These are phyloP conservation scores for Magnolia kwangsiensis DNA, from an alignment of 164 flowering plant genomes.

Conservation along the genomic window DNA sequence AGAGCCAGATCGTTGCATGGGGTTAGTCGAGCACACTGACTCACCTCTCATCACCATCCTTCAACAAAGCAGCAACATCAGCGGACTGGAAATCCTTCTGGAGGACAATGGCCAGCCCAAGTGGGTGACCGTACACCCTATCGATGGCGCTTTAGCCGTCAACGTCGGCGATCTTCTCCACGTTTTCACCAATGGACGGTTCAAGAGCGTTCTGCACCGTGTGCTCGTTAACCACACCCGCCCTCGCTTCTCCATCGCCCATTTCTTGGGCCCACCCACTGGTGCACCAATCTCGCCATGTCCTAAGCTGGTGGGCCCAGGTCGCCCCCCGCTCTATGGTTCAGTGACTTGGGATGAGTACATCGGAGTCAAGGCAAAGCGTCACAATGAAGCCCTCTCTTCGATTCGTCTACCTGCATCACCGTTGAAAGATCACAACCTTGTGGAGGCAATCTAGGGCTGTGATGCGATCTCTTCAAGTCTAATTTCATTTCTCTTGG, in stretches of 20 bases:
- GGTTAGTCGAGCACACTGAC: conserved; percentile 86
- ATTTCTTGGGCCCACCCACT: conserved; percentile 47
- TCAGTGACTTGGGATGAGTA: conserved; percentile 72
- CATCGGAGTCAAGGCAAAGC: conserved; percentile 58
- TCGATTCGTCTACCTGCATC: conserved; percentile 28
- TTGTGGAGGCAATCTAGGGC: no score
- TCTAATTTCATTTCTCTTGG: no score
- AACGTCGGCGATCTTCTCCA: conserved; percentile 78
- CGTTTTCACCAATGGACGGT: conserved; percentile 67
- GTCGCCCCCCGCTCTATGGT: conserved; percentile 48
- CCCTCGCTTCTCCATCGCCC: conserved; percentile 48
- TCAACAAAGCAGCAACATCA: conserved; percentile 60
- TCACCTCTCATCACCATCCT: conserved; percentile 77
- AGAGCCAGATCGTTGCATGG: conserved; percentile 87
- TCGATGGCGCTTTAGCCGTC: conserved; percentile 55
- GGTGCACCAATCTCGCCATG: conserved; percentile 44
- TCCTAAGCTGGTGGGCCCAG: conserved; percentile 33
- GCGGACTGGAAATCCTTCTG: conserved; percentile 17
- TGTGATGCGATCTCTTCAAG: no score
- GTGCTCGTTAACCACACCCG: conserved; percentile 44
- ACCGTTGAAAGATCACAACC: not conserved
- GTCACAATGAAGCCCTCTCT: conserved; percentile 65
- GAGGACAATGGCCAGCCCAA: conserved; percentile 21
- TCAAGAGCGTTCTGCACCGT: conserved; percentile 48
- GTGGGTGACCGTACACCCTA: conserved; percentile 73